phyloP scores from a whole-genome alignment of 495 filamentous ascomycete species.

The Hypomontagnella monticulosa region DNA sequence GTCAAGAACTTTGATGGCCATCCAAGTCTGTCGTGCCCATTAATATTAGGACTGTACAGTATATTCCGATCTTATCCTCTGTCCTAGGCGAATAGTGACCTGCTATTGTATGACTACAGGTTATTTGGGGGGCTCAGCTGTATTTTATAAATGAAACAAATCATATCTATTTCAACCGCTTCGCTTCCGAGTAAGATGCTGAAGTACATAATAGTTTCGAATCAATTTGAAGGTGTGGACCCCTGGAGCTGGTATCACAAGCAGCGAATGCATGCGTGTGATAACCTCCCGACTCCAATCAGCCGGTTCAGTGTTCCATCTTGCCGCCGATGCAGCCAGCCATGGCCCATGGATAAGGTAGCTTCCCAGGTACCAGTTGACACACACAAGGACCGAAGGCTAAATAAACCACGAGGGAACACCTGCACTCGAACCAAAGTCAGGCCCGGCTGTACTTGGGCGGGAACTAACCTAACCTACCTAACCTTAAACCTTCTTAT shows the following conservation, averaged over 20 bases:
- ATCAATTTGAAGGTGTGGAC: background rate
- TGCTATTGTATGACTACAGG: too few species aligned
- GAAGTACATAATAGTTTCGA: background rate
- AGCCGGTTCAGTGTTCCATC: constrained; percentile 13
- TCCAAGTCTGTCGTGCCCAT: too few species aligned
- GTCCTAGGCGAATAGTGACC: too few species aligned
- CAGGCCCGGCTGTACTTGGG: background rate
- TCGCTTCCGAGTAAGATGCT: too few species aligned
- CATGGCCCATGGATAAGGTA: background rate
- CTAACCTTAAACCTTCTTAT: too few species aligned
- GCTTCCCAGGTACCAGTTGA: background rate
- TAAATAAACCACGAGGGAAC: constrained; percentile 13
- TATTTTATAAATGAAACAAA: too few species aligned
- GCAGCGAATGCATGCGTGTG: constrained; percentile 22
- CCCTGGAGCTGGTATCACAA: constrained; percentile 9
- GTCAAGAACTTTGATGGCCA: background rate
- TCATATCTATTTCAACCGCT: too few species aligned
- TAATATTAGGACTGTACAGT: too few species aligned
- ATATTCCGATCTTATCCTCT: too few species aligned
- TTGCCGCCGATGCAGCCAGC: constrained; percentile 30
- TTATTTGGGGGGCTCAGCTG: too few species aligned
- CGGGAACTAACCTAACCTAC: constrained; percentile 10
- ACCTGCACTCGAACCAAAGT: too few species aligned
- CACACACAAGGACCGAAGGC: background rate
- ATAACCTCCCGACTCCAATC: constrained; percentile 21